Evolutionary conservation across 371 early-diverging fungal species (phyloP), one percentile per base, ranked within the genome.

Genomic region (Mucor lusitanicus): DNA sequence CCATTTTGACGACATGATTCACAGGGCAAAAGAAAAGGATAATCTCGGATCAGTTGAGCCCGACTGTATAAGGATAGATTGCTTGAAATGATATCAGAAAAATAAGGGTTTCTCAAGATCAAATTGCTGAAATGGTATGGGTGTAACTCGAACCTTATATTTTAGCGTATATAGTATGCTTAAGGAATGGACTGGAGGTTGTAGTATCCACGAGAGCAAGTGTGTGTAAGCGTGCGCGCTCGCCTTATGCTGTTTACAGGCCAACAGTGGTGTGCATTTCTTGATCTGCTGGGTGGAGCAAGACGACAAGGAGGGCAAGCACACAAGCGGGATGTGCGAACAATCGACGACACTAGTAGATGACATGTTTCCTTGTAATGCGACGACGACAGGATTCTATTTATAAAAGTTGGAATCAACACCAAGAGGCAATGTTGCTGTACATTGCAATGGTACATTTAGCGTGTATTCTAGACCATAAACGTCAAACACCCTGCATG

Each of bases 401-500:
- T 46, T 46, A 21, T 8, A 21, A 46, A 21, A 8, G n/a, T 5
- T 21, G 19, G 9, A 46, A 21, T 21, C 46, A 21, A 19, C 46
- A 46, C 11, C 17, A 40, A 40, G 40, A 35, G 40, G 17, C 40
- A 40, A 17, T 2, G 40, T 40, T 17, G 5, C 0, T 12, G 4
- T 40, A 40, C 40, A 40, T 40, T 40, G 40, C 40, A 0, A 40
- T 40, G 40, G 17, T 40, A 40, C 17, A 15, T 53, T 53, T 53
- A 53, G 53, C 15, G 53, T 27, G 15, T 53, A 53, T 27, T 53
- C 53, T 53, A 53, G 15, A 27, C 53, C 53, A 13, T 53, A 53
- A 25, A 53, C 27, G 53, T 53, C 53, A 53, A 53, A 50, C 9
- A 53, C 53, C 53, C 53, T 53, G 53, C 53, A 53, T 53, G 15